Percentiles rank a stretch among this genome's conserved stretches.
phyloP scores from a whole-genome alignment of 371 early-diverging fungal species.

The Mortierella sp. region DNA sequence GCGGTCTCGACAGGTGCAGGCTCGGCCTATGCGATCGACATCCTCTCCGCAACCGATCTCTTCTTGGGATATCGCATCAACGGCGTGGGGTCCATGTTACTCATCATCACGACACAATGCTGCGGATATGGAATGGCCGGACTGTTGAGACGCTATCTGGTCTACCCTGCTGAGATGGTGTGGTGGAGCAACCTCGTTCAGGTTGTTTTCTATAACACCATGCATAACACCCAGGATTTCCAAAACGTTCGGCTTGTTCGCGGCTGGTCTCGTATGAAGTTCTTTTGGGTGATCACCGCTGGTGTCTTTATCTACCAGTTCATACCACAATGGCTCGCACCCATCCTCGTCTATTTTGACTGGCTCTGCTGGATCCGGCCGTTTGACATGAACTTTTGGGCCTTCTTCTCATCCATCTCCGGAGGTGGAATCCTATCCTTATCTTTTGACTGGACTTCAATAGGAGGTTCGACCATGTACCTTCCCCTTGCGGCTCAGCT shows the following conservation, averaged over 20 bases:
- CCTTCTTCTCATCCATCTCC: slow-evolving; percentile 57
- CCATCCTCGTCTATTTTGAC: slow-evolving; percentile 68
- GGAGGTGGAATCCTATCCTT: slow-evolving; percentile 27
- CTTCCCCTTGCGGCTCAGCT: slow-evolving; percentile 27
- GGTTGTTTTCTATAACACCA: slow-evolving; percentile 76
- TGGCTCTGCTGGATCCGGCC: slow-evolving; percentile 71
- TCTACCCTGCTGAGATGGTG: slow-evolving; percentile 84
- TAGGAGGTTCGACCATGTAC: slow-evolving; percentile 19
- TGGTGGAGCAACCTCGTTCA: slow-evolving; percentile 87
- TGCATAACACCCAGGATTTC: slow-evolving; percentile 68
- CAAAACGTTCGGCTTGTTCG: slow-evolving; percentile 55
- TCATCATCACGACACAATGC: slow-evolving; percentile 72
- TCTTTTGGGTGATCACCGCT: slow-evolving; percentile 71
- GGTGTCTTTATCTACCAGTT: slow-evolving; percentile 59
- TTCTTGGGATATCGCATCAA: slow-evolving; percentile 61
- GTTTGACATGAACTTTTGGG: slow-evolving; percentile 57
- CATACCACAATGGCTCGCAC: slow-evolving; percentile 48
- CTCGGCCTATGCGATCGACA: slow-evolving; percentile 56
- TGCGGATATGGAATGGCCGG: slow-evolving; percentile 91
- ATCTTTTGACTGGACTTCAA: slow-evolving; percentile 42
- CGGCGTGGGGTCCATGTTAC: slow-evolving; percentile 60
- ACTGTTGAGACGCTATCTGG: slow-evolving; percentile 74
- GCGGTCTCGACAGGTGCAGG: slow-evolving; percentile 41
- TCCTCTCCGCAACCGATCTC: slow-evolving; percentile 64
- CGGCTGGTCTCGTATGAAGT: slow-evolving; percentile 36